Base-by-base conservation (phyloP, 805 yeast genomes). In the Starmerella riodocensis region DNA sequence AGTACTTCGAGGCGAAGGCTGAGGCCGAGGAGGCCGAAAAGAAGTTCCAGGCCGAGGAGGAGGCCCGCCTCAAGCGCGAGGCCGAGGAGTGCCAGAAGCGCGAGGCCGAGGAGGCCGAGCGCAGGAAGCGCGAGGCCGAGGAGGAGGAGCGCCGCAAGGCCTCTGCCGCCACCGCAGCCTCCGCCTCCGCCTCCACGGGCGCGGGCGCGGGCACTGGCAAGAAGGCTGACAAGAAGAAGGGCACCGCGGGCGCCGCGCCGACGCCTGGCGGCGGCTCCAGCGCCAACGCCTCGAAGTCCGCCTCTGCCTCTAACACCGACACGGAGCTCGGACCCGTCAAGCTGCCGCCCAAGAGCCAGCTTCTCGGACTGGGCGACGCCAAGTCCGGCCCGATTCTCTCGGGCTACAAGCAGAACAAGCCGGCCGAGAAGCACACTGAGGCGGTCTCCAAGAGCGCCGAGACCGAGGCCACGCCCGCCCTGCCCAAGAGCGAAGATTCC, bases 331-430 rank as follows among this genome's bases (percentile, higher is more conserved):
- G 9, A 16, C 9, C 9, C 31, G 81, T 54, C 74, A 81, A 42
- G 73, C 75, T 6, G 59, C 83, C 44, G 55, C 75, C 16, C 69
- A 75, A 32, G 55, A 62, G 29, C 67, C 78, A 11, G 59, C 60
- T 40, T 28, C 22, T 43, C 7, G 19, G 32, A 13, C 21, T 45
- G 22, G 46, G 49, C 21, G 46, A 45, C 18, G 43, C 44, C 4
- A 42, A 43, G 13, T 20, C 39, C 8, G 48, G 48, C 11, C 48
- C 48, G 5, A 25, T 44, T 4, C 41, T 44, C 2, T 13, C 41
- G 13, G 48, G 48, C n/a, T 44, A 44, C 37, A 43, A 37, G n/a
- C n/a, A n/a, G n/a, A n/a, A n/a, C n/a, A n/a, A n/a, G n/a, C 36
- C 36, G 6, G 37, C 26, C 21, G 29, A 19, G 14, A 23, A 37